Evolutionary conservation across 2,329 filamentous ascomycete genomes (phyloP).

Genomic region (Diaporthe destruens): DNA sequence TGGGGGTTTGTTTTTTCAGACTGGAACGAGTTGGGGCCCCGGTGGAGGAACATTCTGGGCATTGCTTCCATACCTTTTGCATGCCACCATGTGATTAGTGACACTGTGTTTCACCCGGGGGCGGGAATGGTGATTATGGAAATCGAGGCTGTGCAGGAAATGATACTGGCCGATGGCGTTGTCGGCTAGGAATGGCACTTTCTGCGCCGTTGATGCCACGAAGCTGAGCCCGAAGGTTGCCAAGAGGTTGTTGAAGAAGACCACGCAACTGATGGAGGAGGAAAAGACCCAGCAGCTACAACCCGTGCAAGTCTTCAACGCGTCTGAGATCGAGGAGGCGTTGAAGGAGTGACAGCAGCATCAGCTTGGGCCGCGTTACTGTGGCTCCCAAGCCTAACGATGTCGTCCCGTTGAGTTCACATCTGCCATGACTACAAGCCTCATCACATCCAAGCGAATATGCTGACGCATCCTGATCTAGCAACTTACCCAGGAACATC

Average conservation of each 20-base stretch:
- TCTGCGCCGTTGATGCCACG: conserved; percentile 51
- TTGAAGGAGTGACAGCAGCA: conserved; percentile 57
- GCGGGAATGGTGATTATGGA: conserved; percentile 55
- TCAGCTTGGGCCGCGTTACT: conserved; percentile 59
- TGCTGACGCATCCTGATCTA: not conserved
- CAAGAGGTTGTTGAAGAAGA: conserved; percentile 30
- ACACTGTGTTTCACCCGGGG: conserved; percentile 51
- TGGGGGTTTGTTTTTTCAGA: conserved; percentile 34
- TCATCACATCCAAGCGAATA: not conserved
- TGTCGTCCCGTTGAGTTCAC: conserved; percentile 46
- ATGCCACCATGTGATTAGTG: conserved; percentile 53
- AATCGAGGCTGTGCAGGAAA: conserved; percentile 52
- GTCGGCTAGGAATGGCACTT: conserved; percentile 55
- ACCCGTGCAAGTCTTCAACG: conserved; percentile 46
- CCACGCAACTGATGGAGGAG: conserved; percentile 33
- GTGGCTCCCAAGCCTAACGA: conserved; percentile 38
- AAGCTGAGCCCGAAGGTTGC: conserved; percentile 10
- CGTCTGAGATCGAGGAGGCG: conserved; percentile 49
- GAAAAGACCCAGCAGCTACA: conserved; percentile 45
- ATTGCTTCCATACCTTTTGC: conserved; percentile 56
- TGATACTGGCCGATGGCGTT: not conserved
- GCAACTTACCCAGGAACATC: conserved; percentile 40
- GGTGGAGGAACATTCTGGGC: conserved; percentile 58
- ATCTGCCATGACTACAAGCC: not conserved
- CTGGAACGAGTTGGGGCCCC: conserved; percentile 48